These are phyloP conservation scores for Arthrobotrys conoides DNA, from an alignment of 2,329 filamentous ascomycete genomes.

Conservation along the genomic window DNA sequence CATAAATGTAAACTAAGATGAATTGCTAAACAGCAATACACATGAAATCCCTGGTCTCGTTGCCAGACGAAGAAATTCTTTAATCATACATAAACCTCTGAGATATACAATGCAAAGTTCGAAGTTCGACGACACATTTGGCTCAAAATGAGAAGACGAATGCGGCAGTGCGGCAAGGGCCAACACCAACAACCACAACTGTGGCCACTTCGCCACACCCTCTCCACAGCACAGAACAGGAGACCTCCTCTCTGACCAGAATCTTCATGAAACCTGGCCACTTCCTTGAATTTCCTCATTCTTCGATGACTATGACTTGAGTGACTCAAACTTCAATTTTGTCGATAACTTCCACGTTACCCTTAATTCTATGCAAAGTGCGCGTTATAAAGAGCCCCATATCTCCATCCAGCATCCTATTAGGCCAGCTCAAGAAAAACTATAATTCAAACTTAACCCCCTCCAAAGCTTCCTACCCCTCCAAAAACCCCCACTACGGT, in stretches of 20 bases:
- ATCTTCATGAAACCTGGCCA: conserved; percentile 27
- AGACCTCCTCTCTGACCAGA: not conserved
- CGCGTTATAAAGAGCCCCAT: conserved; percentile 15
- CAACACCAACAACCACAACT: conserved; percentile 21
- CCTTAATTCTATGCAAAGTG: not conserved
- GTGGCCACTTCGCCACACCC: conserved; percentile 14
- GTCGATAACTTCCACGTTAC: conserved; percentile 23
- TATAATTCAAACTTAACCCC: not conserved
- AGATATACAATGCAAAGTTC: too few species aligned
- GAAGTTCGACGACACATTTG: too few species aligned
- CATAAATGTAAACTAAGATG: not conserved
- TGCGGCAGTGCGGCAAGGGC: conserved; percentile 8
- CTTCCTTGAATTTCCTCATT: conserved; percentile 23
- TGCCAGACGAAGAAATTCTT: too few species aligned
- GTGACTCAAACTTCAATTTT: conserved; percentile 16
- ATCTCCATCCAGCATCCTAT: not conserved
- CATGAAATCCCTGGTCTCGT: too few species aligned
- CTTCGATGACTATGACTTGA: conserved; percentile 13
- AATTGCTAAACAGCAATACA: too few species aligned
- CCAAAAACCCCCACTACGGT: not conserved
- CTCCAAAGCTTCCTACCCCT: conserved; percentile 7
- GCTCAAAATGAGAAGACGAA: not conserved
- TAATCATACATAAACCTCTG: too few species aligned
- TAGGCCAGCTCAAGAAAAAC: conserved; percentile 9
- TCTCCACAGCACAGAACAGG: not conserved